Evolutionary conservation across 306 rosid genomes (phyloP).

Genomic region (Trifolium subterraneum): DNA sequence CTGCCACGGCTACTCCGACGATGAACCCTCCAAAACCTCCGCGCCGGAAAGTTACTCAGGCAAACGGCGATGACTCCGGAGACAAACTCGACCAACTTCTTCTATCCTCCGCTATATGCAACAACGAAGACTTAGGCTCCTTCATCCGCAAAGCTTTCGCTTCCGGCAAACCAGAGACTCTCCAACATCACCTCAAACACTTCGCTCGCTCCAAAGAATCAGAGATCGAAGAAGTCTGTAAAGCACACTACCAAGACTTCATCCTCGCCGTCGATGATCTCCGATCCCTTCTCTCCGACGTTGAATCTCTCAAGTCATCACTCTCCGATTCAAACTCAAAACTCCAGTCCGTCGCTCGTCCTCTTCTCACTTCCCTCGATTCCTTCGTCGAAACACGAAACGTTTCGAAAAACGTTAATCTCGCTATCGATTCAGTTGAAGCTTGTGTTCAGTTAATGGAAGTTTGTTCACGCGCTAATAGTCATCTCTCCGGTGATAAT

Average conservation of each 20-base stretch:
- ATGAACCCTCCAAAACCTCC: slow-evolving; percentile 67
- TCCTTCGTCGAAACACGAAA: slow-evolving; percentile 82
- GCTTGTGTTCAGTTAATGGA: slow-evolving; percentile 62
- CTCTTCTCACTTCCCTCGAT: slow-evolving; percentile 87
- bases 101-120: slow-evolving; percentile 85
- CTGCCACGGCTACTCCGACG: slow-evolving; percentile 39
- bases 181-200: slow-evolving; percentile 91
- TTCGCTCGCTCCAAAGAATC: slow-evolving; percentile 91
- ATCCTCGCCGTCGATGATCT: slow-evolving; percentile 98
- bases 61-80: slow-evolving; percentile 69
- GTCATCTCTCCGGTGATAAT: slow-evolving; percentile 65
- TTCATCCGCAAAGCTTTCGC: slow-evolving; percentile 84
- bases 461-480: slow-evolving; percentile 82
- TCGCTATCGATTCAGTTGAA: slow-evolving; percentile 73
- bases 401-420: slow-evolving; percentile 73
- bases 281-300: slow-evolving; percentile 96
- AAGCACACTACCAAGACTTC: slow-evolving; percentile 98
- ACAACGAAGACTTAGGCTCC: slow-evolving; percentile 95
- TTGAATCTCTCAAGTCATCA: slow-evolving; percentile 88
- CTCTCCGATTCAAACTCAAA: slow-evolving; percentile 88
- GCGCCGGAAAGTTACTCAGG: slow-evolving; percentile 82
- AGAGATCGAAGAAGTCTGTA: slow-evolving; percentile 97
- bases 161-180: slow-evolving; percentile 89
- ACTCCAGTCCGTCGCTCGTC: slow-evolving; percentile 82
- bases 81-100: slow-evolving; percentile 88